Evolutionary conservation across 768 basidiomycete genomes (phyloP).

Genomic region (Mycena metata): DNA sequence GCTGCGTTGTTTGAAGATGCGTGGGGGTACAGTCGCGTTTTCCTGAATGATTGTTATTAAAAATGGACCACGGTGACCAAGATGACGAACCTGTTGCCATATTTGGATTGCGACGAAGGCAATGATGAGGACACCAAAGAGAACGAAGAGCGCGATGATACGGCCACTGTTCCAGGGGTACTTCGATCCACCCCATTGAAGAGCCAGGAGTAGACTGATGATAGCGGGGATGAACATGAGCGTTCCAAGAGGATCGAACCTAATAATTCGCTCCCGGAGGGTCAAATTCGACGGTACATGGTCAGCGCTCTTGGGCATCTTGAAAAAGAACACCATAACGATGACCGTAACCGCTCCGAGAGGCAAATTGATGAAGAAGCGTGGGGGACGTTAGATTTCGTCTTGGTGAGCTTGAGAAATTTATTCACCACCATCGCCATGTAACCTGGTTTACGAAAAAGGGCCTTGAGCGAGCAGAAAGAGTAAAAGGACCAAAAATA

Average conservation of each 20-base stretch:
- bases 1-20: slow-evolving; percentile 33
- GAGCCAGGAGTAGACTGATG: slow-evolving; percentile 47
- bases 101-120: slow-evolving; percentile 35
- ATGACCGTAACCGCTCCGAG: slow-evolving; percentile 1
- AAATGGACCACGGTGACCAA: too few relatives aligned
- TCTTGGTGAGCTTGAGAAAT: not conserved
- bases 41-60: not conserved
- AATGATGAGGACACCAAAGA: slow-evolving; percentile 36
- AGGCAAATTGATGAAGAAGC: slow-evolving; percentile 53
- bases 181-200: slow-evolving; percentile 60
- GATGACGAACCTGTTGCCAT: slow-evolving; percentile 17
- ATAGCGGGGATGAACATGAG: slow-evolving; percentile 36
- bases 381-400: slow-evolving; percentile 3
- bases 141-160: slow-evolving; percentile 30
- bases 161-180: slow-evolving; percentile 54
- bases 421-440: slow-evolving; percentile 52
- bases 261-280: slow-evolving; percentile 19
- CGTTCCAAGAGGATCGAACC: slow-evolving; percentile 34
- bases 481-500: not conserved
- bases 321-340: slow-evolving; percentile 36
- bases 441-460: slow-evolving; percentile 45
- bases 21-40: slow-evolving; percentile 35
- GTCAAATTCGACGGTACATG: not conserved
- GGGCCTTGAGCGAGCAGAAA: not conserved
- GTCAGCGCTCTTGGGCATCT: slow-evolving; percentile 34